A percentile compares a stretch with the other conserved stretches of the same genome.
Conservation (phyloP, 78 protist genomes). For the Diacronema lutheri region DNA sequence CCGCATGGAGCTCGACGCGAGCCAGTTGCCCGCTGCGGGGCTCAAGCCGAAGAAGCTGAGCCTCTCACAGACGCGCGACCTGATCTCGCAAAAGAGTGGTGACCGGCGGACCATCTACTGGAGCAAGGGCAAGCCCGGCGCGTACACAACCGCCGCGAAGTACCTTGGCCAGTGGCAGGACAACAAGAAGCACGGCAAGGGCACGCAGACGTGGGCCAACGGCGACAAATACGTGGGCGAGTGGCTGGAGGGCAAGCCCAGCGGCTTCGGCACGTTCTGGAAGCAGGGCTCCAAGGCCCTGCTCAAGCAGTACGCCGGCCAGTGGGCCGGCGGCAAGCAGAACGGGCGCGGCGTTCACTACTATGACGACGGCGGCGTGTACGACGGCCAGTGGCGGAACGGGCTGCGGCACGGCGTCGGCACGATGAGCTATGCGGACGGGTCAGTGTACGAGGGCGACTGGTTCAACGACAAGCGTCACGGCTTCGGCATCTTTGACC, state of each 20-base stretch:
- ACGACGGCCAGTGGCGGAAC: conserved; percentile 35
- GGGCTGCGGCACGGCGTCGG: conserved; percentile 37
- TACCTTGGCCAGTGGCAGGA: conserved; percentile 13
- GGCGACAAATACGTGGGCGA: conserved; percentile 11
- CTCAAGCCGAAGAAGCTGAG: too few relatives aligned
- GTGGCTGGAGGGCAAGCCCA: background rate
- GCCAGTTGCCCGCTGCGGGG: too few relatives aligned
- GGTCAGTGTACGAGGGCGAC: conserved; percentile 34
- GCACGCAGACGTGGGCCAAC: background rate
- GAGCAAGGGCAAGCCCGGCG: background rate
- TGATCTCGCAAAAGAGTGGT: background rate
- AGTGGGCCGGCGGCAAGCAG: background rate
- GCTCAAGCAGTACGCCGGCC: background rate
- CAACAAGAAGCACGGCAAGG: background rate
- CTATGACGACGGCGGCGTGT: conserved; percentile 9
- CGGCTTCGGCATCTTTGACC: conserved; percentile 32
- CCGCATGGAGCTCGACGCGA: too few relatives aligned
- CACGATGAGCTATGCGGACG: background rate
- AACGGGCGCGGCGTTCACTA: conserved; percentile 26
- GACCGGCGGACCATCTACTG: background rate
- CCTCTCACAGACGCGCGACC: background rate
- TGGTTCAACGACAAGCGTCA: conserved; percentile 28
- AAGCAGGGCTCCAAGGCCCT: background rate
- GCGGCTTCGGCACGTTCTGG: conserved; percentile 10
- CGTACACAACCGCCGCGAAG: too few relatives aligned